Percentiles rank a stretch among this genome's conserved stretches.
Evolutionary conservation across 1,284 basidiomycete species (phyloP).

Genomic region (Cutaneotrichosporon arboriforme): DNA sequence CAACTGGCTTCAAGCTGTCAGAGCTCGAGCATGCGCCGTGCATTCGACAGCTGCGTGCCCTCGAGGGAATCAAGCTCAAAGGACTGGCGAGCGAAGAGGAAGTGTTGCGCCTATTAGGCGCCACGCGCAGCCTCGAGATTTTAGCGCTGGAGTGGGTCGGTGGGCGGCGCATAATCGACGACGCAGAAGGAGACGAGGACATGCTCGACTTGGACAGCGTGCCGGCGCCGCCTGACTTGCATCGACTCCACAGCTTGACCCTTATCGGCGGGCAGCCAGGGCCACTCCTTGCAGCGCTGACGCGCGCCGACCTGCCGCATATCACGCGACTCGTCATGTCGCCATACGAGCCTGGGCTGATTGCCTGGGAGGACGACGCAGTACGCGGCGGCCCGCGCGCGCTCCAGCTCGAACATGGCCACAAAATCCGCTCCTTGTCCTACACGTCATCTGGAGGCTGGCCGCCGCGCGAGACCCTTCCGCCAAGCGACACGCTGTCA

Average conservation of each 20-base stretch:
- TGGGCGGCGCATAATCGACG: conserved; percentile 19
- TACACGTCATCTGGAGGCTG: conserved; percentile 56
- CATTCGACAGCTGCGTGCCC: conserved; percentile 49
- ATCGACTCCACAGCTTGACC: conserved; percentile 59
- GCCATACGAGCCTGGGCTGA: conserved; percentile 5
- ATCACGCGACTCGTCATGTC: conserved; percentile 67
- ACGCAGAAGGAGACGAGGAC: not conserved
- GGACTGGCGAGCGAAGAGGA: conserved; percentile 48
- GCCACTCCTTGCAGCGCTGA: conserved; percentile 58
- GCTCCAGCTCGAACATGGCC: conserved; percentile 63
- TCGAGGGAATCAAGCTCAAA: conserved; percentile 57
- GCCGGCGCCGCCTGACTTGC: conserved; percentile 43
- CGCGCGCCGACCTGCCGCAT: conserved; percentile 59
- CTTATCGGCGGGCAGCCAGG: conserved; percentile 64
- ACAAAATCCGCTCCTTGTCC: conserved; percentile 58
- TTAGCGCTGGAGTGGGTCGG: conserved; percentile 60
- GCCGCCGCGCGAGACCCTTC: conserved; percentile 62
- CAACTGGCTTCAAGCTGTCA: conserved; percentile 52
- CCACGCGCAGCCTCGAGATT: conserved; percentile 59
- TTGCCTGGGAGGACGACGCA: conserved; percentile 11
- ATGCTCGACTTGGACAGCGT: not conserved
- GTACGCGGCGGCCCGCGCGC: conserved; percentile 52
- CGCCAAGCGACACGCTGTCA: conserved; percentile 51
- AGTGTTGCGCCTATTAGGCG: conserved; percentile 53
- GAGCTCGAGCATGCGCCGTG: conserved; percentile 52